phyloP scores from a whole-genome alignment of 371 early-diverging fungal genomes.

The Phascolomyces articulosus region DNA sequence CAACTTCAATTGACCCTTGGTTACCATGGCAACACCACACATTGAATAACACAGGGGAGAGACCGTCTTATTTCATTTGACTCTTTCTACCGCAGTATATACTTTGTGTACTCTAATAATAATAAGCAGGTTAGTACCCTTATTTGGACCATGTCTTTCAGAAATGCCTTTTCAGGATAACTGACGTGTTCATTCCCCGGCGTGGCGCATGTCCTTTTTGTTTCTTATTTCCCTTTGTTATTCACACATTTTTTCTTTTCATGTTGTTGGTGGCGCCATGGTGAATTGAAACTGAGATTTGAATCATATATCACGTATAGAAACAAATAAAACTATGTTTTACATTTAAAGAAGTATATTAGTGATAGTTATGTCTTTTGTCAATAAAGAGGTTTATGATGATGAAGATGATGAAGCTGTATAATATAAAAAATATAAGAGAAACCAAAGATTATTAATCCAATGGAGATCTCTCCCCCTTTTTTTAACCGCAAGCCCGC shows the following conservation, averaged over 20 bases:
- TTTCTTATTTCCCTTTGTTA: background rate
- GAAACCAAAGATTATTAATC: background rate
- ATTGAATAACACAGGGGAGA: background rate
- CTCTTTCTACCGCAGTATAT: background rate
- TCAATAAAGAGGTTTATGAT: no score
- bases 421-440: no score
- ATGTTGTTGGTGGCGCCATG: background rate
- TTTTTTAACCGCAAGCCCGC: background rate
- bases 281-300: no score
- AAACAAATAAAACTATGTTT: no score
- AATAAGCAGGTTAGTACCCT: no score
- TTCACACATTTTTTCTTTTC: no score
- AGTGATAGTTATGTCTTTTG: no score
- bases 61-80: background rate
- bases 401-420: no score
- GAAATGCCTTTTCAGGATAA: background rate
- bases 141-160: background rate
- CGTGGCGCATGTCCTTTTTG: constrained; percentile 4
- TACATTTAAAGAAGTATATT: no score
- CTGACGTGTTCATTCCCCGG: background rate
- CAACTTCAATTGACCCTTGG: background rate
- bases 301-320: no score
- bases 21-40: background rate
- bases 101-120: no score
- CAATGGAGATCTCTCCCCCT: background rate